These are phyloP conservation scores for Podaxis pistillaris DNA, from an alignment of 768 basidiomycete species.

Conservation along the genomic window DNA sequence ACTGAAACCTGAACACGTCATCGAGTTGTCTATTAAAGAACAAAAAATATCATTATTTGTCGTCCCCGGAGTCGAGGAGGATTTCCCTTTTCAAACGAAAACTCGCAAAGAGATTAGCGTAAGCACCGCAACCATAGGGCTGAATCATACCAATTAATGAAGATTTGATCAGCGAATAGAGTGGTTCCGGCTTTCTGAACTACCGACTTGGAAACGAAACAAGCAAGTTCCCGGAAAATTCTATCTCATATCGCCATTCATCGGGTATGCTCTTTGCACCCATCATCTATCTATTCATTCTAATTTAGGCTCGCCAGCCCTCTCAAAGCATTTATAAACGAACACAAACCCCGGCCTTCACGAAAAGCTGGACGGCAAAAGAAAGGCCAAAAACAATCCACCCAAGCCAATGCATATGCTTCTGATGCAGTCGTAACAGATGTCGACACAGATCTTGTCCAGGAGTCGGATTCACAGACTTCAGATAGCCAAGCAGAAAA, in stretches of 20 bases:
- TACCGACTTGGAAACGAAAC: conserved; percentile 91
- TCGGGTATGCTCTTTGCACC: conserved; percentile 51
- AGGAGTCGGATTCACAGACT: conserved; percentile 70
- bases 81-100: conserved; percentile 86
- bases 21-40: conserved; percentile 85
- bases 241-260: conserved; percentile 94
- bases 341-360: conserved; percentile 50
- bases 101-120: conserved; percentile 99
- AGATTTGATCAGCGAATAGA: conserved; percentile 74
- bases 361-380: conserved; percentile 31
- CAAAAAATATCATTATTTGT: conserved; percentile 91
- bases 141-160: conserved; percentile 5
- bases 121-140: conserved; percentile 25
- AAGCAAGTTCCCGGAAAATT: conserved; percentile 75
- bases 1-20: conserved; percentile 63
- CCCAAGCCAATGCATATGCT: conserved; percentile 12
- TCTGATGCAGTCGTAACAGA: conserved; percentile 15
- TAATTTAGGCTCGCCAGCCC: conserved; percentile 34
- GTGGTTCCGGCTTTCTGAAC: conserved; percentile 87
- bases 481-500: conserved; percentile 34
- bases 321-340: conserved; percentile 67
- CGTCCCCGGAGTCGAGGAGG: conserved; percentile 84
- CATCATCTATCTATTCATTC: conserved; percentile 4
- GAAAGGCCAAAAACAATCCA: conserved; percentile 12
- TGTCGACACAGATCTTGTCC: conserved; percentile 34